A percentile compares a stretch with the other conserved stretches of the same genome.
These are phyloP conservation scores for Hypoxylon rubiginosum DNA, from an alignment of 2,329 filamentous ascomycete species.

Conservation along the genomic window DNA sequence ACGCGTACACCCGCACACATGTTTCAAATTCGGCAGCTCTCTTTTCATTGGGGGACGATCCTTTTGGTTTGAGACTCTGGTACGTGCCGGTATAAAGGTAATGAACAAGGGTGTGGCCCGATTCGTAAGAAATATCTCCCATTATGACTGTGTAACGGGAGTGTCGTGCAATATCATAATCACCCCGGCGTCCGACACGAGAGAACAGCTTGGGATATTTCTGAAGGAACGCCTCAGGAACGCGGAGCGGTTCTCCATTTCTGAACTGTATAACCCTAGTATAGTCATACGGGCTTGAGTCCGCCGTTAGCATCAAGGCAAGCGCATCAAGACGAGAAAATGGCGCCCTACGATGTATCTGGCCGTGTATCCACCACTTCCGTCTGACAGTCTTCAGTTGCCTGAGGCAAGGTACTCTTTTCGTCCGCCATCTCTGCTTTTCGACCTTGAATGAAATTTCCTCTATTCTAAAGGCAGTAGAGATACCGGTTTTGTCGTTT, in stretches of 20 bases:
- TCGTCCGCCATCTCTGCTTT: background rate
- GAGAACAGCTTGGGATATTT: slow-evolving; percentile 30
- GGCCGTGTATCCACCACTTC: slow-evolving; percentile 17
- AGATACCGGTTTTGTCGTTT: background rate
- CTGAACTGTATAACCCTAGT: too few species aligned
- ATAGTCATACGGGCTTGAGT: slow-evolving; percentile 23
- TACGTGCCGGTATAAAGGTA: slow-evolving; percentile 45
- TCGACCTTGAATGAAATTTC: background rate
- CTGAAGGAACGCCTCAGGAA: slow-evolving; percentile 12
- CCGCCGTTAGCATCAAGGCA: slow-evolving; percentile 1
- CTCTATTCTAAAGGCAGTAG: background rate
- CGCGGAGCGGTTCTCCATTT: too few species aligned
- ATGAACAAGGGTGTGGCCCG: slow-evolving; percentile 45
- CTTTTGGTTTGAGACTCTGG: slow-evolving; percentile 42
- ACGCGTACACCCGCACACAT: slow-evolving; percentile 36
- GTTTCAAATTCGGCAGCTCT: slow-evolving; percentile 38
- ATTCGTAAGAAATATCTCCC: slow-evolving; percentile 37
- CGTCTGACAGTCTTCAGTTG: background rate
- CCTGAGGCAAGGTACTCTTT: background rate
- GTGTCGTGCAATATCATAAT: too few species aligned
- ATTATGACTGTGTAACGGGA: too few species aligned
- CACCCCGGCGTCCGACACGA: too few species aligned
- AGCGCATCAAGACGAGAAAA: background rate
- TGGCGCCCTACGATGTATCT: slow-evolving; percentile 18
- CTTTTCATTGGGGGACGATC: slow-evolving; percentile 28